Conservation (phyloP, 2,329 filamentous ascomycete species). For the Cladosporium sp. region DNA sequence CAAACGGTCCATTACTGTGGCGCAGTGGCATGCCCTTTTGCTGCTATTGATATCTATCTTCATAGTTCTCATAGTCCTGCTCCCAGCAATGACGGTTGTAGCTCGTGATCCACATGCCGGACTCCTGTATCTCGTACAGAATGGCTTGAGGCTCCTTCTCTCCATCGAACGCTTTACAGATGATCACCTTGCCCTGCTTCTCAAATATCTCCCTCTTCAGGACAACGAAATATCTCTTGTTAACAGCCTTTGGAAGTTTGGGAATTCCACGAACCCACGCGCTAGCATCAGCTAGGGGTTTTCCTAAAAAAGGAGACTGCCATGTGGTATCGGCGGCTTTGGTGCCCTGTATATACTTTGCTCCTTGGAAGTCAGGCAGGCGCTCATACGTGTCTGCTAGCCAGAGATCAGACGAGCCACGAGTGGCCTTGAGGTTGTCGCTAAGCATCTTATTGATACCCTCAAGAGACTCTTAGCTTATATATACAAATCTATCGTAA, state of each 20-base stretch:
- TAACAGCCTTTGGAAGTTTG: constrained; percentile 17
- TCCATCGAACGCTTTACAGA: constrained; percentile 18
- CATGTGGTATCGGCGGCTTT: constrained; percentile 9
- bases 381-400: constrained; percentile 18
- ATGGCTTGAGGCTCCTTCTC: constrained; percentile 17
- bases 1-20: not conserved
- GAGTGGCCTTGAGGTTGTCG: constrained; percentile 15
- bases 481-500: constrained; percentile 1
- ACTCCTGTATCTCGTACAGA: constrained; percentile 14
- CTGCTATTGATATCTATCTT: constrained; percentile 19
- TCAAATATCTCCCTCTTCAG: constrained; percentile 17
- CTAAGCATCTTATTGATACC: constrained; percentile 14
- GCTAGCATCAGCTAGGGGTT: constrained; percentile 8
- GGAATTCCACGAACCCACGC: constrained; percentile 15
- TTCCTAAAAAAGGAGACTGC: constrained; percentile 16
- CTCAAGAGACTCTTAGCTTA: constrained; percentile 12
- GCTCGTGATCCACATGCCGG: constrained; percentile 17
- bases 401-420: constrained; percentile 17
- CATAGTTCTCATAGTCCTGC: constrained; percentile 17
- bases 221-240: constrained; percentile 16
- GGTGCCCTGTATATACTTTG: constrained; percentile 13
- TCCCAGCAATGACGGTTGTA: constrained; percentile 17
- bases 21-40: constrained; percentile 8
- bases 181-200: constrained; percentile 18
- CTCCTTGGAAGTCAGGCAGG: constrained; percentile 18